These are phyloP conservation scores for Fusarium scirpi DNA, from an alignment of 2,329 filamentous ascomycete species.

Conservation along the genomic window DNA sequence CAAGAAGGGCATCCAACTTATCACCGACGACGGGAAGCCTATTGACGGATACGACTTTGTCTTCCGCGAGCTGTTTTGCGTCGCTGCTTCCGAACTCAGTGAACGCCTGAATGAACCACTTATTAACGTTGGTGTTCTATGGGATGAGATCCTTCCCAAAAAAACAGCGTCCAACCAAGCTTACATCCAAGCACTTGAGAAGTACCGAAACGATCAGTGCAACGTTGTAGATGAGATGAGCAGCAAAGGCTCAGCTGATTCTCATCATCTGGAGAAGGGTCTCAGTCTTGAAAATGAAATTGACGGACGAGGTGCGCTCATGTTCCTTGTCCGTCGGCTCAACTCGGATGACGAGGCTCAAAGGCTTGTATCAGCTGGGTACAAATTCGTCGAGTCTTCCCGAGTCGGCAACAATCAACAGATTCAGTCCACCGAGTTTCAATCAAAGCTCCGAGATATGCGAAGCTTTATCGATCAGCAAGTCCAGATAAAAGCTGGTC, in stretches of 20 bases:
- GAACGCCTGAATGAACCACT: conserved; percentile 72
- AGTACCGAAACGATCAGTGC: not conserved
- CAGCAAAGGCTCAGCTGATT: conserved; percentile 27
- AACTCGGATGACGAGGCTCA: conserved; percentile 68
- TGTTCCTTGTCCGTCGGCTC: conserved; percentile 80
- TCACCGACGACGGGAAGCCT: conserved; percentile 66
- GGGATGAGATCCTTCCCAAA: conserved; percentile 80
- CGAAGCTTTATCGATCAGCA: conserved; percentile 64
- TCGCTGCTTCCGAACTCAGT: conserved; percentile 79
- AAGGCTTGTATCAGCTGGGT: conserved; percentile 76
- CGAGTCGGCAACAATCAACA: conserved; percentile 81
- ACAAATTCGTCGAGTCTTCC: conserved; percentile 76
- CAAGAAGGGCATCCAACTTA: conserved; percentile 55
- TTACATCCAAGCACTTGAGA: conserved; percentile 23
- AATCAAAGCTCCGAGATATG: conserved; percentile 72
- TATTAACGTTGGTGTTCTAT: conserved; percentile 74
- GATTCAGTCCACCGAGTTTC: conserved; percentile 72
- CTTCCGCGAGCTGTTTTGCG: conserved; percentile 86
- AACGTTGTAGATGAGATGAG: not conserved
- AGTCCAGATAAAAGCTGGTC: conserved; percentile 56
- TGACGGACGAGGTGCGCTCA: conserved; percentile 78
- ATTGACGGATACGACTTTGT: conserved; percentile 79
- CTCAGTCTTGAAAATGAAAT: conserved; percentile 46
- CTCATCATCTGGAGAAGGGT: conserved; percentile 57
- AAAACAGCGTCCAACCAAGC: conserved; percentile 54